These are phyloP conservation scores for Zygoascus ofunaensis DNA, from an alignment of 805 yeast genomes.

Conservation along the genomic window DNA sequence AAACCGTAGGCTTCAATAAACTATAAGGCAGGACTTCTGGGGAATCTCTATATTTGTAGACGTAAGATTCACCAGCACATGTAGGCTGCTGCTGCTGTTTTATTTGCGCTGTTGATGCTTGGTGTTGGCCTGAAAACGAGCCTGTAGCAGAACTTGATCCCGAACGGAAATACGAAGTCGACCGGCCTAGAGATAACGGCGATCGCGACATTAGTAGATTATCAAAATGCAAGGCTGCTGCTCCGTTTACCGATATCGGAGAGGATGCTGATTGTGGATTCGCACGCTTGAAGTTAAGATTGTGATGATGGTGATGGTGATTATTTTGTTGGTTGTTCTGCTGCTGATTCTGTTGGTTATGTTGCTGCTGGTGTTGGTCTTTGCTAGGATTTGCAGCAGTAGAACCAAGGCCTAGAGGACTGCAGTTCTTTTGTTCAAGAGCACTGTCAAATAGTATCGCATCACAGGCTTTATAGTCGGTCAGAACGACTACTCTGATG, in stretches of 20 bases:
- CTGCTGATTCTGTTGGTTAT: too few relatives aligned
- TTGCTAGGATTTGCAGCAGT: not conserved
- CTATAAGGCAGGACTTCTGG: slow-evolving; percentile 8
- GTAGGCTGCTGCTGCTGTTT: not conserved
- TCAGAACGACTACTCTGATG: slow-evolving; percentile 15
- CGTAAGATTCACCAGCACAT: slow-evolving; percentile 1
- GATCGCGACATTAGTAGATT: too few relatives aligned
- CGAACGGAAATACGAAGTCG: not conserved
- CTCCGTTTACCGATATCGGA: not conserved
- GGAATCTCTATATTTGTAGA: not conserved
- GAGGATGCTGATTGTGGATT: not conserved
- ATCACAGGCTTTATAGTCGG: slow-evolving; percentile 11
- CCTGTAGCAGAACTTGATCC: not conserved
- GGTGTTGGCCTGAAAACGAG: too few relatives aligned
- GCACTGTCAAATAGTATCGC: slow-evolving; percentile 14
- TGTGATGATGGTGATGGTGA: too few relatives aligned
- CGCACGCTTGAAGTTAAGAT: not conserved
- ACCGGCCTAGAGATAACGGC: too few relatives aligned
- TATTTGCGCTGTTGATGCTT: too few relatives aligned
- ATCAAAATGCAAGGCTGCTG: too few relatives aligned
- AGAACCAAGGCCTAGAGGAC: not conserved
- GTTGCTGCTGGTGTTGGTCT: not conserved
- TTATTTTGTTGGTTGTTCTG: too few relatives aligned
- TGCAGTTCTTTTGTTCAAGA: not conserved
- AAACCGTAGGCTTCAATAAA: slow-evolving; percentile 17